These are phyloP conservation scores for Malus hybrid DNA, from an alignment of 331 rosid genomes.

Conservation along the genomic window DNA sequence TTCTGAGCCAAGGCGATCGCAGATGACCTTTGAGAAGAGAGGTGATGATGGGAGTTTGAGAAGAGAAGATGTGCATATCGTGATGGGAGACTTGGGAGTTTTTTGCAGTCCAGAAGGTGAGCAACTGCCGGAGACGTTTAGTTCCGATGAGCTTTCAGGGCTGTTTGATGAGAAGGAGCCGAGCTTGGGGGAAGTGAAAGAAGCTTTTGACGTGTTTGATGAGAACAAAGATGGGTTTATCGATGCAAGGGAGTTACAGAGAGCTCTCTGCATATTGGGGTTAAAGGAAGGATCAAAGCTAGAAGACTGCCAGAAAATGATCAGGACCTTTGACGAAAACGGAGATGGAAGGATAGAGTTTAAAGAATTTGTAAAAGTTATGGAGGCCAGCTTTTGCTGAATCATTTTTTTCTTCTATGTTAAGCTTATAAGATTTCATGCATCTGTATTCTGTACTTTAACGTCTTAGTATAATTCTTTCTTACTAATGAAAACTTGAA, in stretches of 20 bases:
- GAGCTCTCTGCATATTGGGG: slow-evolving; percentile 57
- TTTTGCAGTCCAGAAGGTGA: slow-evolving; percentile 45
- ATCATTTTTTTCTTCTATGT: neutral
- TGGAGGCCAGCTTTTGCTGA: slow-evolving; percentile 55
- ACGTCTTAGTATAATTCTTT: neutral
- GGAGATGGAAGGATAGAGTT: slow-evolving; percentile 72
- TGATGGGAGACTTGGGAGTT: slow-evolving; percentile 54
- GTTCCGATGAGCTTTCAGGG: slow-evolving; percentile 32
- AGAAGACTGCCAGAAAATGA: slow-evolving; percentile 63
- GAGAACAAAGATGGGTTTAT: slow-evolving; percentile 66
- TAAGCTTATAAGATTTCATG: neutral
- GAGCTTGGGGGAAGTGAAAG: slow-evolving; percentile 66
- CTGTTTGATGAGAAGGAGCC: slow-evolving; percentile 78
- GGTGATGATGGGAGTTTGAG: slow-evolving; percentile 24
- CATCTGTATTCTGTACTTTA: neutral
- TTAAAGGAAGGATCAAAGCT: slow-evolving; percentile 42
- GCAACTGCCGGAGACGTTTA: slow-evolving; percentile 28
- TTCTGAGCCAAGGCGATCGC: slow-evolving; percentile 11
- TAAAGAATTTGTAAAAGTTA: slow-evolving; percentile 55
- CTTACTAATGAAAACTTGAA: neutral
- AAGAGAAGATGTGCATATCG: slow-evolving; percentile 43
- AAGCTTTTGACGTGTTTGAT: slow-evolving; percentile 83
- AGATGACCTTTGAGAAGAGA: neutral
- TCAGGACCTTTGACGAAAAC: slow-evolving; percentile 41
- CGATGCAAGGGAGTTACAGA: slow-evolving; percentile 66